Evolutionary conservation across 768 basidiomycete species (phyloP), one percentile per base, ranked within the genome.

Genomic region (Mycena albidolilacea): DNA sequence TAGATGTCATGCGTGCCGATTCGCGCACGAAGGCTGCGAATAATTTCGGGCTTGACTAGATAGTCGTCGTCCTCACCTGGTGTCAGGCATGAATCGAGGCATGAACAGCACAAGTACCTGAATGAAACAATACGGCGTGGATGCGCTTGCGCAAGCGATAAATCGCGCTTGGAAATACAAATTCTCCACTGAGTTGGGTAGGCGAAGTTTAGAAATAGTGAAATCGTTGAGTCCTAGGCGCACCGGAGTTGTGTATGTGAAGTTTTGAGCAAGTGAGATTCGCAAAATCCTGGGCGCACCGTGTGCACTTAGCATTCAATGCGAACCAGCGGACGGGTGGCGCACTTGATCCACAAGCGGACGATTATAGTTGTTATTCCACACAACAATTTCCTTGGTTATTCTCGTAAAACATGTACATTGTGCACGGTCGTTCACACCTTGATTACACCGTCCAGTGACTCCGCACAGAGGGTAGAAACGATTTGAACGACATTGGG

Each of bases 31-130:
- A 93, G 82, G 0, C 87, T 78, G 43, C 82, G 82, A 69, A 93
- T 87, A 41, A 91, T 83, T 73, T 91, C 88, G 9, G 92, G 89
- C 39, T 83, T 79, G 60, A 93, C 78, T 23, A 93, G 82, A 77
- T 89, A 93, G 79, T 92, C 92, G 76, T 93, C 92, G 76, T 93
- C 92, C 92, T 92, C 12, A 39, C 50, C 63, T 61, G 35, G 21
- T 46, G 59, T 43, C 48, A 75, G 59, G 69, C 52, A 50, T 70
- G 14, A 69, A 30, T 41, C 43, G 48, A 65, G 70, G 21, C 62
- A 52, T 52, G 37, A 12, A 14, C 21, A 17, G 39, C 38, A 19
- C 62, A 43, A 77, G 17, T 64, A 90, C 91, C 82, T 92, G 92
- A 57, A 92, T 83, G 77, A 92, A 92, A 78, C 90, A 93, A 76